A percentile compares a stretch with the other conserved stretches of the same genome.
phyloP scores from a whole-genome alignment of 352 stramenopile species.

The Phytopythium sindhum region DNA sequence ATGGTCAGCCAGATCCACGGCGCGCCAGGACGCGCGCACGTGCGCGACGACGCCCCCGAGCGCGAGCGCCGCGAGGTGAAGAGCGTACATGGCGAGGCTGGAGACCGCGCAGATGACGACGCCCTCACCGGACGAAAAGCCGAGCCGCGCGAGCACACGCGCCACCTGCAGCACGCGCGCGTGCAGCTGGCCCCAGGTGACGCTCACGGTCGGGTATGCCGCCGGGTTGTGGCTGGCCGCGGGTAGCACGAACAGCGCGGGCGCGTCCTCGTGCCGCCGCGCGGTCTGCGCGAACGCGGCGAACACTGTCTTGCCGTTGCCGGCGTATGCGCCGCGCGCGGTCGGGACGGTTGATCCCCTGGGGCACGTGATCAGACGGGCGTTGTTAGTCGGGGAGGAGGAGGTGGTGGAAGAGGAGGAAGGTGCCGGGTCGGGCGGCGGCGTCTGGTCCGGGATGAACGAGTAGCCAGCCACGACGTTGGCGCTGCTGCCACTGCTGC shows the following conservation, averaged over 20 bases:
- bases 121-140: constrained; percentile 54
- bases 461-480: constrained; percentile 5
- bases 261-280: constrained; percentile 12
- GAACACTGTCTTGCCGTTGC: constrained; percentile 17
- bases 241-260: constrained; percentile 15
- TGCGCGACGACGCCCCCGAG: constrained; percentile 58
- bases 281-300: constrained; percentile 29
- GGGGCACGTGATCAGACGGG: not conserved
- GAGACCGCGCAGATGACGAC: constrained; percentile 46
- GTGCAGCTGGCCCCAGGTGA: constrained; percentile 38
- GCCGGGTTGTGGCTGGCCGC: not conserved
- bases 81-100: constrained; percentile 41
- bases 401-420: not conserved
- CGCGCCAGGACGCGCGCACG: constrained; percentile 49
- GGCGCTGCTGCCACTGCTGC: not conserved
- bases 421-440: not conserved
- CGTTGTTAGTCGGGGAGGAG: not conserved
- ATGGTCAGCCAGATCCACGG: constrained; percentile 39
- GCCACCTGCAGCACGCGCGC: constrained; percentile 26
- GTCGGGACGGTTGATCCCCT: not conserved
- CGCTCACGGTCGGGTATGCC: not conserved
- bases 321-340: not conserved
- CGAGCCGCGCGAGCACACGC: constrained; percentile 46
- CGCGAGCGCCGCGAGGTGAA: constrained; percentile 59
- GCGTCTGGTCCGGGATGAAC: constrained; percentile 6